These are phyloP conservation scores for Umbelopsis sp. DNA, from an alignment of 192 early-diverging fungal genomes.

Conservation along the genomic window DNA sequence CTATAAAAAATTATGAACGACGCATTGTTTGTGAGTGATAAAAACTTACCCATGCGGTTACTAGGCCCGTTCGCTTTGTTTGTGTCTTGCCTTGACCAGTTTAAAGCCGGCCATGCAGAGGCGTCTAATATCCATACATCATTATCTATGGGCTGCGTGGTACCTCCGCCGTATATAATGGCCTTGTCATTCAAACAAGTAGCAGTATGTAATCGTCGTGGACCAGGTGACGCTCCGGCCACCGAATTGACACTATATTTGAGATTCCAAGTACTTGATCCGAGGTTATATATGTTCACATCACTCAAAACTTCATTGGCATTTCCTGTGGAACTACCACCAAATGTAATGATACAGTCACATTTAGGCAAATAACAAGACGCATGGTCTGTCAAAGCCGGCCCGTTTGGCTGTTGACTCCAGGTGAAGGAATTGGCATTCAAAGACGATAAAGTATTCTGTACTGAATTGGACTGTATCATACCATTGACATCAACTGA, in stretches of 20 bases:
- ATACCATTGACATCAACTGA: slow-evolving; percentile 31
- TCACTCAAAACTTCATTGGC: slow-evolving; percentile 15
- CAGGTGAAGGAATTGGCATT: slow-evolving; percentile 35
- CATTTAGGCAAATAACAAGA: slow-evolving; percentile 41
- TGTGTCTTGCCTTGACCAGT: slow-evolving; percentile 36
- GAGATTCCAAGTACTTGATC: slow-evolving; percentile 57
- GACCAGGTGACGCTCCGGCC: slow-evolving; percentile 47
- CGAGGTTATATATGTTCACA: slow-evolving; percentile 54
- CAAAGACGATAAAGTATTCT: slow-evolving; percentile 31
- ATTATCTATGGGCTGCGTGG: slow-evolving; percentile 45
- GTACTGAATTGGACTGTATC: slow-evolving; percentile 19
- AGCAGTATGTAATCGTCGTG: slow-evolving; percentile 66
- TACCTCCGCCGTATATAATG: slow-evolving; percentile 71
- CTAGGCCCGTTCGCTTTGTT: slow-evolving; percentile 50
- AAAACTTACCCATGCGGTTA: slow-evolving; percentile 44
- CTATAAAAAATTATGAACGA: background rate
- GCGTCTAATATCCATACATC: slow-evolving; percentile 56
- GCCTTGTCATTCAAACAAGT: slow-evolving; percentile 67
- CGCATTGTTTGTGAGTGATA: background rate
- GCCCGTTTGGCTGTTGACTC: slow-evolving; percentile 32
- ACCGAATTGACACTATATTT: slow-evolving; percentile 39
- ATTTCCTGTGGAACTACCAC: slow-evolving; percentile 59
- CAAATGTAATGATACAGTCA: slow-evolving; percentile 64
- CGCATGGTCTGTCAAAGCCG: slow-evolving; percentile 35
- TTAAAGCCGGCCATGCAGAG: slow-evolving; percentile 33